Evolutionary conservation across 331 rosid species (phyloP), one percentile per base, ranked within the genome.

Genomic region (Pyrus hybrid): DNA sequence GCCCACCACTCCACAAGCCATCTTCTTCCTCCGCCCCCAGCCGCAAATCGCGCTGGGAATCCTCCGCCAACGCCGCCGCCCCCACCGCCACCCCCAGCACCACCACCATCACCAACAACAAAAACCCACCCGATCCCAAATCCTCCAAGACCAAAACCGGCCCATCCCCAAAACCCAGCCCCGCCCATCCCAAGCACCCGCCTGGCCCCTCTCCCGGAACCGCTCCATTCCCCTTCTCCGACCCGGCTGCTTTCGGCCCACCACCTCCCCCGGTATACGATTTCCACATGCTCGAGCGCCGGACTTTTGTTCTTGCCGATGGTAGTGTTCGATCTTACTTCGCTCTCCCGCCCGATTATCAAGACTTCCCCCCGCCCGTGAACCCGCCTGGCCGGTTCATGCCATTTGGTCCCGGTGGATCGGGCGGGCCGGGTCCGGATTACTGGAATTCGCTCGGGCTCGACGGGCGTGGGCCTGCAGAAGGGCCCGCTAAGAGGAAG

Each of bases 231-330:
- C 91, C 86, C n/a, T 87, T 87, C 68, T 82, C 91, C 1, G 94
- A 87, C 65, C 90, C 88, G 11, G 45, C 93, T 12, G 63, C 82
- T 1, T 58, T 86, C 23, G 96, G 89, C 67, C 93, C 96, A 3
- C 96, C 90, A 1, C 99, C 97, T 21, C 92, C 92, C 4, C 97
- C 97, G 12, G 87, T 88, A 13, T 95, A 95, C 68, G 97, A 97
- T 41, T 95, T 95, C 80, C 99, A 95, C 91, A 92, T 92, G 97
- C 93, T 95, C 3, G 97, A 92, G 68, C 99, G 99, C 32, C 99
- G 96, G 18, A 85, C 99, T 2, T 85, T 95, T 65, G 85, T 86
- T 47, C 97, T 95, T 29, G 93, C 99, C 21, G 99, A 95, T 62
- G 97, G 93, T 14, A 88, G 87, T 32, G 99, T 90, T 33, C 90